Base-by-base conservation (phyloP, 2,329 filamentous ascomycete genomes). In the Claviceps arundinis region DNA sequence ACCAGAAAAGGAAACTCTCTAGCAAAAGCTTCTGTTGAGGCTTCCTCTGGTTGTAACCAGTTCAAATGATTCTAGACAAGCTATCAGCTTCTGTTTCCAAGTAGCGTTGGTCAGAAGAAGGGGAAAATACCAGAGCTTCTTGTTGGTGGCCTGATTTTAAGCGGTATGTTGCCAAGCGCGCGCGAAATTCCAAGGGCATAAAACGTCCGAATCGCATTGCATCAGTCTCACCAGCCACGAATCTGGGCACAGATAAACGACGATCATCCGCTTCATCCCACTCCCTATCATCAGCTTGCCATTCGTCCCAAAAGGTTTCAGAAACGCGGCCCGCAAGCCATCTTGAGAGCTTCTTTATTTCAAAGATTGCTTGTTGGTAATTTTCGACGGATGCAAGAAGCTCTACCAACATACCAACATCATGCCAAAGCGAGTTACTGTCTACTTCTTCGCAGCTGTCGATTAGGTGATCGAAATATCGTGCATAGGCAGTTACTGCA, bases 341-440 rank as follows among this genome's bases (percentile, higher is more conserved):
- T 52, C 94, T 77, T 22, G 85, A 80, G 16, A 95, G 68, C 2
- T 74, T 73, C 63, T 87, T 93, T 13, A 94, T 73, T 56, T 84
- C 79, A 30, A 67, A 67, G 2, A 95, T 76, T 2, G 86, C 89
- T 57, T 83, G 75, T 5, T 73, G 67, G 59, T 83, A 85, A 51
- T 79, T 74, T 40, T 77, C 75, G 9, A 80, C 68, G 47, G 82
- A 79, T 30, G 82, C 80, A 55, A 90, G 82, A 17, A 97, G 75
- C 61, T 96, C 89, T 41, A 89, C 77, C 58, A 93, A 95, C 51
- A 90, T 85, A 55, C 89, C 86, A 43, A 94, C 73, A 64, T 97
- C 86, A 50, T 85, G 82, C 91, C 91, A 98, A 37, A 73, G 73
- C 50, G 76, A 72, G 5, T 67, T 64, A 13, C 62, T 64, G 40